Evolutionary conservation across 257 asterid genomes (phyloP), one percentile per base, ranked within the genome.

Genomic region (Petunia axillaris): DNA sequence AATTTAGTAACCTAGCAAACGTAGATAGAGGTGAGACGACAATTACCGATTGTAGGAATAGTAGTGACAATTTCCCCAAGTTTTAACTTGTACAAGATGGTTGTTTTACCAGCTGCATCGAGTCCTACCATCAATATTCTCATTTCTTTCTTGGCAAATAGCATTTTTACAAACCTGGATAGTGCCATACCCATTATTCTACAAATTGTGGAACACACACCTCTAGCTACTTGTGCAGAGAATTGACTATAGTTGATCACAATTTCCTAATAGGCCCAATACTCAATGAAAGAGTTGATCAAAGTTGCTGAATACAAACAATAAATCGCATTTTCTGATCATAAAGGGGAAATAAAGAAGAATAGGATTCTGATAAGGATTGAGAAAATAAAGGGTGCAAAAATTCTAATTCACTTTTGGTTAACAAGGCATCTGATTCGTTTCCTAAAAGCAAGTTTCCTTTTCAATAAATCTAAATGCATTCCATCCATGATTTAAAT

Each of bases 121-220:
- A 89, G 90, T 53, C 92, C 92, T 6, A 87, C 90, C 92, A 89
- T 87, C 39, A 87, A 79, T 73, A 89, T 89, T 83, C 89, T 87
- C 89, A 89, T 89, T 44, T 89, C 89, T 67, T 81, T 85, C 81
- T 85, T 82, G 2, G 85, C 86, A 68, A 85, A 86, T 6, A 87
- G 80, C 86, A 71, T 78, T 73, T 83, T 87, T 58, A 84, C 75
- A 40, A 84, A 37, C 78, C 85, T 59, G 3, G 92, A 87, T 76
- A 89, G 54, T 3, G 88, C 83, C 80, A 64, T 68, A 46, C 90
- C 89, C 92, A 89, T 89, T 55, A 70, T 78, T 83, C 25, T 64
- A 46, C 38, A 2, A 25, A 54, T 54, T 14, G 57, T 52, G 57
- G 5, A 53, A 53, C 58, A 11, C 59, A 13, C 7, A 13, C 11